Conservation (phyloP, 352 stramenopile species). For the Globisporangium cystogenes region DNA sequence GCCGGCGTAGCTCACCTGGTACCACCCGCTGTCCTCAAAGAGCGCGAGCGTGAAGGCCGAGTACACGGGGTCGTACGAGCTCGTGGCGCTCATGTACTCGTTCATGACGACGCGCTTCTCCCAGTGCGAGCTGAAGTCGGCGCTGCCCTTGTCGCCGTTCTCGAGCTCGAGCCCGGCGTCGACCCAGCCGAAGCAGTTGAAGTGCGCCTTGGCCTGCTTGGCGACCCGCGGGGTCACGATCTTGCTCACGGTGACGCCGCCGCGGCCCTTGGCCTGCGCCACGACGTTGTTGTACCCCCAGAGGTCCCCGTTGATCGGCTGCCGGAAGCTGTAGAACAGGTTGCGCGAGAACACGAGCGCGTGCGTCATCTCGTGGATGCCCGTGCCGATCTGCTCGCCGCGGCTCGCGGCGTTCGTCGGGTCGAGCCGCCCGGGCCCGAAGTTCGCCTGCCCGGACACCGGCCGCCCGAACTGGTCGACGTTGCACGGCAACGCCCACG, state of each 20-base stretch:
- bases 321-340: conserved; percentile 55
- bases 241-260: conserved; percentile 60
- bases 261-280: conserved; percentile 27
- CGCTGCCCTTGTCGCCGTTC: conserved; percentile 57
- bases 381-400: conserved; percentile 63
- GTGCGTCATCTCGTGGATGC: conserved; percentile 79
- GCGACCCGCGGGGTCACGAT: conserved; percentile 72
- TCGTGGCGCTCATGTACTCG: conserved; percentile 82
- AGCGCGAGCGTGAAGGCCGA: conserved; percentile 66
- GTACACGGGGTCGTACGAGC: conserved; percentile 67
- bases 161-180: conserved; percentile 65
- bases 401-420: conserved; percentile 33
- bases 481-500: conserved; percentile 78
- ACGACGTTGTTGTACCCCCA: conserved; percentile 73
- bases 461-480: conserved; percentile 71
- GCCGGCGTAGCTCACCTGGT: conserved; percentile 56
- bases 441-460: conserved; percentile 82
- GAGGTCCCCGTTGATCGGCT: conserved; percentile 46
- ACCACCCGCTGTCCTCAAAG: conserved; percentile 83
- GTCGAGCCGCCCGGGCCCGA: conserved; percentile 57
- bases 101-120: conserved; percentile 82
- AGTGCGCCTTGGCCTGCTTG: conserved; percentile 61
- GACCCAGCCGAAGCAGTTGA: conserved; percentile 66
- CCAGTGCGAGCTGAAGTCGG: conserved; percentile 70
- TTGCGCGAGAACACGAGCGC: conserved; percentile 68